Evolutionary conservation across 2,329 filamentous ascomycete genomes (phyloP), one percentile per base, ranked within the genome.

Genomic region (Phyllosticta citrichinensis): DNA sequence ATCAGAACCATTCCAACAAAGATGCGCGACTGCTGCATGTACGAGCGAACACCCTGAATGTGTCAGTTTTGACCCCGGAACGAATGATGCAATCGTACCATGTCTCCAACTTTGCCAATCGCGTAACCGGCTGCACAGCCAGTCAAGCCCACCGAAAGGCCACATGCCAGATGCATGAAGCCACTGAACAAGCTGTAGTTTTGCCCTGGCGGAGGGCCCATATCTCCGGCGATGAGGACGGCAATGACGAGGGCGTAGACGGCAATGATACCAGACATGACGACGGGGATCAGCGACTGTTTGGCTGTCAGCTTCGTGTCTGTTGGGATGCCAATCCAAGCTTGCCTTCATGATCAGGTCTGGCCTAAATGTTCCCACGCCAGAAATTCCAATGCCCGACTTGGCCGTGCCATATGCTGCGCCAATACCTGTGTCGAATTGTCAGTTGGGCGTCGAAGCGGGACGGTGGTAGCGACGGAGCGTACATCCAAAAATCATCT

Each of bases 1-100:
- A 97, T 97, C 69, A 99, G 79, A 55, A 99, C 93, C 94, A 97
- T 97, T 75, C 94, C 94, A 56, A 99, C 94, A 69, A 97, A 99
- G 66, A 99, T 88, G 65, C 93, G 85, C 56, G 89, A 95, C 76
- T 99, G 94, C 70, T 91, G 85, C 91, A 99, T 96, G 79, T 95
- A 97, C 62, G 91, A 87, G 68, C 94, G 86, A 58, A 97, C 93
- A 63, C 94, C 84, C 81, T 84, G 62, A 52, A 11, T 11, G 9
- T 1, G 60, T 74, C 53, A 60, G 58, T 20, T 9, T 30, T 19
- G 19, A 20, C 24, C 58, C 24, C 40, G 24, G 30, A 9, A 11
- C 8, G n/a, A 30, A 5, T 55, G 53, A 20, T 9, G 1, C 27
- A 57, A 47, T 73, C 81, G 64, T 76, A 85, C 92, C 77, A 87